Conservation (phyloP, 768 basidiomycete genomes). For the Cytidiella melzeri region DNA sequence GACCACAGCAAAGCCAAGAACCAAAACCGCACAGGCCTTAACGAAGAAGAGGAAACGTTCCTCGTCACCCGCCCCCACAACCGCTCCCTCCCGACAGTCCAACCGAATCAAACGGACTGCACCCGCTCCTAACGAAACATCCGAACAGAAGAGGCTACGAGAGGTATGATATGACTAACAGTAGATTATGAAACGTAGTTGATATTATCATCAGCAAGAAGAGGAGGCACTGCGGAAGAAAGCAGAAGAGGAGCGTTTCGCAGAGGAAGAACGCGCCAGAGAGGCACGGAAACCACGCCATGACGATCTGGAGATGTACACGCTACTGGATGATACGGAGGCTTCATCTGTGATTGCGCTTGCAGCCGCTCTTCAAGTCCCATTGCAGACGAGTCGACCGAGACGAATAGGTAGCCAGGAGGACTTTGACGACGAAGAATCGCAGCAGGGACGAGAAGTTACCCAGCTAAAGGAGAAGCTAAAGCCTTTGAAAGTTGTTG, state of each 20-base stretch:
- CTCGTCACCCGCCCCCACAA: conserved; percentile 27
- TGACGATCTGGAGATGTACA: conserved; percentile 53
- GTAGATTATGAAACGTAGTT: too few species aligned
- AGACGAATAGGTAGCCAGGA: conserved; percentile 41
- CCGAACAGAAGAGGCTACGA: conserved; percentile 57
- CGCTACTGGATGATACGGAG: conserved; percentile 45
- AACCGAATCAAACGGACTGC: conserved; percentile 48
- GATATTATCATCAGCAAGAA: conserved; percentile 39
- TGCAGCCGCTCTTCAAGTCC: conserved; percentile 35
- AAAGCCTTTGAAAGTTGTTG: conserved; percentile 53
- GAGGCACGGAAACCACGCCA: conserved; percentile 64
- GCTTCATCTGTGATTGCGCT: conserved; percentile 43
- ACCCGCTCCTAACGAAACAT: conserved; percentile 58
- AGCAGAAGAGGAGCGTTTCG: conserved; percentile 57
- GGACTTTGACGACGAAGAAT: conserved; percentile 35
- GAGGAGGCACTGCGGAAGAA: conserved; percentile 41
- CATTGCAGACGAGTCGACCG: conserved; percentile 32
- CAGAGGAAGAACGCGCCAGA: conserved; percentile 56
- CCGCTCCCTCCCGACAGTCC: conserved; percentile 58
- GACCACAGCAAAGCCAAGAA: conserved; percentile 29
- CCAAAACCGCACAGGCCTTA: conserved; percentile 56
- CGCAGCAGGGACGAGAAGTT: conserved; percentile 41
- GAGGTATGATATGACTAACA: conserved; percentile 45
- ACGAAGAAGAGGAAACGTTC: conserved; percentile 51
- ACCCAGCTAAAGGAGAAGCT: conserved; percentile 50